Base-by-base conservation (phyloP, 2,329 filamentous ascomycete species). In the Cladosporium sp. region DNA sequence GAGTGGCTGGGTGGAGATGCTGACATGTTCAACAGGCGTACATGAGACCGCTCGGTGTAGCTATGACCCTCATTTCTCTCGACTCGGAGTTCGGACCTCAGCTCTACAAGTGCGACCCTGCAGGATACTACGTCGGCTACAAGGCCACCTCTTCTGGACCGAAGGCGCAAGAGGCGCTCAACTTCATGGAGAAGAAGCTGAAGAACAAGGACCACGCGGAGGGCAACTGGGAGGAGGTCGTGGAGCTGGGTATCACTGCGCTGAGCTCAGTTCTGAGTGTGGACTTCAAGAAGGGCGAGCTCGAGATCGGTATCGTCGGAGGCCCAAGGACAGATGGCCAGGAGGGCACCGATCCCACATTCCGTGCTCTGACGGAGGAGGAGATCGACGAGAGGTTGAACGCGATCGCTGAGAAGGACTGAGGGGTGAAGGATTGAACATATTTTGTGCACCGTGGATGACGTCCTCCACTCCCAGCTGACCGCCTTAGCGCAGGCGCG, bases 201-300 rank as follows among this genome's bases (percentile, higher is more conserved):
- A 95, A 96, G 78, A 96, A 95, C 84, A 96, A 96, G 83, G 91
- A 97, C 65, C 78, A 80, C 63, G 93, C 92, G 30, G 86, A 93
- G 51, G 93, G 93, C 54, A 84, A 77, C 66, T 98, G 93, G 93
- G 88, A 95, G 72, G 93, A 98, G 54, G 93, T 98, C 42, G 92
- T 98, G 43, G 93, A 98, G 78, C 79, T 97, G 63, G 93, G 88
- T 52, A 98, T 98, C 70, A 88, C 89, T 38, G 92, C 93, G 6
- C 76, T 98, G 70, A 95, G 91, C 80, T 95, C 88, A 30, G 91
- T 98, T 53, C 79, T 98, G 57, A 96, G 92, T 72, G 95, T 97
- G 71, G 93, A 98, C 71, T 98, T 98, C 79, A 98, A 98, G 82
- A 97, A 97, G 79, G 87, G 87, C 62, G 93, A 98, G 78, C 85